Conservation (phyloP, 192 early-diverging fungal genomes). For the Coemansia sp. region DNA sequence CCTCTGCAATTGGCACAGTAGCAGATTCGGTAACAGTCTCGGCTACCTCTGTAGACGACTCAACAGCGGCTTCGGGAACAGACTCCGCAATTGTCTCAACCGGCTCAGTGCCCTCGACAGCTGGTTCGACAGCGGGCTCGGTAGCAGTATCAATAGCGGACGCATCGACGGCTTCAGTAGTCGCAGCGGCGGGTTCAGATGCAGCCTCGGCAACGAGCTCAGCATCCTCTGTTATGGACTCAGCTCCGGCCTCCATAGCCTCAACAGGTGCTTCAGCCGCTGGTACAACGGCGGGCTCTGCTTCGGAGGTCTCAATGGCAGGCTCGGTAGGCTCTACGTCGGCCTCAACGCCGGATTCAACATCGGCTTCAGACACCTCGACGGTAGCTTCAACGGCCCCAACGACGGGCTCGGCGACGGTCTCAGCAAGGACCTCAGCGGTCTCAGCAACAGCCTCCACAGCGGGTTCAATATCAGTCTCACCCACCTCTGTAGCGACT, state of each 20-base stretch:
- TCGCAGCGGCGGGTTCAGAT: too few species aligned
- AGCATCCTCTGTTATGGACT: too few species aligned
- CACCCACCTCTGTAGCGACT: too few species aligned
- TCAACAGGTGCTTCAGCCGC: neutral
- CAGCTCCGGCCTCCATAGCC: neutral
- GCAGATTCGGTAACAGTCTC: too few species aligned
- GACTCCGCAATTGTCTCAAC: neutral
- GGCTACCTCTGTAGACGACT: too few species aligned
- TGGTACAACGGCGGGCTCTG: neutral
- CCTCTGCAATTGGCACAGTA: neutral
- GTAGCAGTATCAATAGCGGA: neutral
- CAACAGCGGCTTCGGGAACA: neutral
- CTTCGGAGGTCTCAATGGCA: neutral
- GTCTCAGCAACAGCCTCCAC: neutral
- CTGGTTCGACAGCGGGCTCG: neutral
- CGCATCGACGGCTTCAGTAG: too few species aligned
- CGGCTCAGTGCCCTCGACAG: neutral
- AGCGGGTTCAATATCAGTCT: neutral
- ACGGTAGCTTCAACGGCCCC: neutral
- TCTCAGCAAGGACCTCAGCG: neutral
- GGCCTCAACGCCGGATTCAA: neutral
- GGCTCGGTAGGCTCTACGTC: conserved; percentile 1
- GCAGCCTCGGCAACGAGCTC: too few species aligned
- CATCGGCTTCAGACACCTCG: neutral
- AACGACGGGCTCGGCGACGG: neutral